Base-by-base conservation (phyloP, 306 rosid species). In the Hippophae tibetana region DNA sequence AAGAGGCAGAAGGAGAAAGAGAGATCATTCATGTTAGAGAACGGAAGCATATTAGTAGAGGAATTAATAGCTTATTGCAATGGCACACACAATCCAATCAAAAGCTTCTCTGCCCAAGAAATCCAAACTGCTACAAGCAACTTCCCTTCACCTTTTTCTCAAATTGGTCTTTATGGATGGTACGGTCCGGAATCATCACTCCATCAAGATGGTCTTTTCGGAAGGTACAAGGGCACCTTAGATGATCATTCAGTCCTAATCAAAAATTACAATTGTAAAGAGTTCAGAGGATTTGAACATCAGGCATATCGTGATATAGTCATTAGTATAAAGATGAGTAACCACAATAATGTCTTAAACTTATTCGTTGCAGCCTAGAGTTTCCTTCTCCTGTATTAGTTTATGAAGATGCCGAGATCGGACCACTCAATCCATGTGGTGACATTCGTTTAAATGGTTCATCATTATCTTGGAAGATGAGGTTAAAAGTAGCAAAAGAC, bases 401-500 rank as follows among this genome's bases (percentile, higher is more conserved):
- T 53, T 53, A 53, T 5, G 42, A 53, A 53, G 38, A 53, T 53
- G 41, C 57, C 9, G 42, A 53, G 38, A 2, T 0, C 27, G 42
- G 27, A 1, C 42, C 10, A 7, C 57, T 53, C 57, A 26, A 53
- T 1, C 2, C 10, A 2, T 23, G 40, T 7, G 41, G 56, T 14
- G 38, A 38, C 12, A 23, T 52, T 52, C 12, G 38, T 7, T 7
- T 6, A 1, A 12, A 8, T 14, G 38, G 8, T 3, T 52, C 56
- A 1, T 52, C 56, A 25, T 14, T 52, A 8, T 23, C 67, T 9
- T 51, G 67, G 58, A 52, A 23, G 41, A 63, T 41, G 9, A 52
- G 67, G 58, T 2, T 52, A 23, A 26, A 42, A 13, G 43, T 42
- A 7, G 43, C 42, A 5, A 52, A 51, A 31, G 58, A 52, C 51